Evolutionary conservation across 768 basidiomycete species (phyloP).

Genomic region (Collybia mongolica): DNA sequence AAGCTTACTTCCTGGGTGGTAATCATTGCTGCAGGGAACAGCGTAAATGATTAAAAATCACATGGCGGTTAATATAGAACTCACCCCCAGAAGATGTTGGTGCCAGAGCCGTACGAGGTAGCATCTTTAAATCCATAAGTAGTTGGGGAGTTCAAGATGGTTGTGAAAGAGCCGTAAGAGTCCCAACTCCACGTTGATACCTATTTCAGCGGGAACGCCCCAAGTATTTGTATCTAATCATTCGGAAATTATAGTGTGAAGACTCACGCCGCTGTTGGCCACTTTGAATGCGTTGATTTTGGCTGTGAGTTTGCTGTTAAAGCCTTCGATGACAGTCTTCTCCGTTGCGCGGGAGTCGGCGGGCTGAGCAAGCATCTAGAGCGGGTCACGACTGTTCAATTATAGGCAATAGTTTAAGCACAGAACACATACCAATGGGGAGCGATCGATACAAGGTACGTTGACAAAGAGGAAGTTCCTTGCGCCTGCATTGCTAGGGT

Average conservation of each 20-base stretch:
- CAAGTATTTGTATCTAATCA: background rate
- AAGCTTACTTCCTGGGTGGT: slow-evolving; percentile 50
- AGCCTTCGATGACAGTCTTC: slow-evolving; percentile 46
- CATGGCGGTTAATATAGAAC: slow-evolving; percentile 10
- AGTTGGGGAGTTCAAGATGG: slow-evolving; percentile 45
- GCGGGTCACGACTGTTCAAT: background rate
- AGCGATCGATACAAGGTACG: slow-evolving; percentile 40
- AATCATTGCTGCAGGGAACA: slow-evolving; percentile 40
- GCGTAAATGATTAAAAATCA: background rate
- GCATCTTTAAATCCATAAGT: slow-evolving; percentile 58
- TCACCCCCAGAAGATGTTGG: slow-evolving; percentile 56
- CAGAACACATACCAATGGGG: slow-evolving; percentile 40
- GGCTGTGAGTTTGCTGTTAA: slow-evolving; percentile 48
- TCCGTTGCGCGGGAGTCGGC: slow-evolving; percentile 37
- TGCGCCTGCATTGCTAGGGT: slow-evolving; percentile 46
- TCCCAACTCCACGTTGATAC: slow-evolving; percentile 51
- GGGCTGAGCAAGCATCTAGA: slow-evolving; percentile 47
- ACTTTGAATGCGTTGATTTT: slow-evolving; percentile 40
- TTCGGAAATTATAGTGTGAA: background rate
- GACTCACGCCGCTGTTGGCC: slow-evolving; percentile 44
- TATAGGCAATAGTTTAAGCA: background rate
- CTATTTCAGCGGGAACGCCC: slow-evolving; percentile 20
- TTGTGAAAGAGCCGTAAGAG: slow-evolving; percentile 45
- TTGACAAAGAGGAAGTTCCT: slow-evolving; percentile 52
- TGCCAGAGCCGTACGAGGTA: slow-evolving; percentile 38